Evolutionary conservation across 441 rosid species (phyloP).

Genomic region (Euphorbia corollata): DNA sequence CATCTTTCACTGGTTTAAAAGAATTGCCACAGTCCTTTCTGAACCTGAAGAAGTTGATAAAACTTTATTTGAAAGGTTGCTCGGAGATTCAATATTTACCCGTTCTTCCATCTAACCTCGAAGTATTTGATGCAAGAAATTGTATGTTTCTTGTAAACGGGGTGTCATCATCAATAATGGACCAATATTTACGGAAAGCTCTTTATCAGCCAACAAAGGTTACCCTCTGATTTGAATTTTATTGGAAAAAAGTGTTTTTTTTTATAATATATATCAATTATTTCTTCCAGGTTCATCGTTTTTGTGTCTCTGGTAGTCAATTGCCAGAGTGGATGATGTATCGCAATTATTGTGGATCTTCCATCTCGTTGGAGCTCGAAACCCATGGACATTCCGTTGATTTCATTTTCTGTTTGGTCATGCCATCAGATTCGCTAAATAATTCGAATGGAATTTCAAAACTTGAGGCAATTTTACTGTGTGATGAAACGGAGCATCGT

Average conservation of each 20-base stretch:
- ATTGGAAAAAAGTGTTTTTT: too few relatives aligned
- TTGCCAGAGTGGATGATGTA: background rate
- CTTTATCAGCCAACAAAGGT: background rate
- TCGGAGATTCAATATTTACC: background rate
- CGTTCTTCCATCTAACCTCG: background rate
- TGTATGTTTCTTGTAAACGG: background rate
- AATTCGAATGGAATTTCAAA: too few relatives aligned
- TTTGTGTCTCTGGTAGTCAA: background rate
- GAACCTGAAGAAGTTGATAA: background rate
- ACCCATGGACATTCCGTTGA: background rate
- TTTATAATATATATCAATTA: background rate
- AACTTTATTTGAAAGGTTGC: background rate
- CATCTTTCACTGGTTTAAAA: background rate
- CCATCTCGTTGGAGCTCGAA: background rate
- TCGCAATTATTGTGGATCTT: background rate
- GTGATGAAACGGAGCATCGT: too few relatives aligned
- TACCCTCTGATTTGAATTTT: too few relatives aligned
- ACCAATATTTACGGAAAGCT: background rate
- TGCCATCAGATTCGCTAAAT: background rate
- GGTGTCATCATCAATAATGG: background rate
- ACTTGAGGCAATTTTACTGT: too few relatives aligned
- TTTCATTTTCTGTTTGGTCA: background rate
- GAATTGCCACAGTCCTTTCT: background rate
- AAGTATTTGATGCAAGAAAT: background rate
- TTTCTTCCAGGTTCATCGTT: background rate